Evolutionary conservation across 1,284 basidiomycete species (phyloP).

Genomic region (Fistulina hepatica): DNA sequence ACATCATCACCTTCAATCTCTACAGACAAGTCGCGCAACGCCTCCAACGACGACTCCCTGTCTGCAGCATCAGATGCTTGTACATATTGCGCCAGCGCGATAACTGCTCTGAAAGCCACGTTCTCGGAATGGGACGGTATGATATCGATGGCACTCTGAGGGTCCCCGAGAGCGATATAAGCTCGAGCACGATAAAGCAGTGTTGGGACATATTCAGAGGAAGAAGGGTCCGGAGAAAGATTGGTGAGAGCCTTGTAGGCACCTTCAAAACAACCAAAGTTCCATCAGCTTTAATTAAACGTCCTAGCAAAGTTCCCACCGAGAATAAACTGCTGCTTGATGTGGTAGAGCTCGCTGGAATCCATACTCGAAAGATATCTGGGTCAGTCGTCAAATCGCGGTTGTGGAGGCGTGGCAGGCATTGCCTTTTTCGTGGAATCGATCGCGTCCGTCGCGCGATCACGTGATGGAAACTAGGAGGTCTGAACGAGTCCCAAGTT

Average conservation of each 20-base stretch:
- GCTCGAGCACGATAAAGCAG: slow-evolving; percentile 79
- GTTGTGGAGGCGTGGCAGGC: neutral
- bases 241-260: slow-evolving; percentile 54
- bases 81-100: slow-evolving; percentile 61
- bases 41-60: slow-evolving; percentile 60
- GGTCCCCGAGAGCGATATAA: slow-evolving; percentile 64
- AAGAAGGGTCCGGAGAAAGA: slow-evolving; percentile 46
- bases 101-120: slow-evolving; percentile 59
- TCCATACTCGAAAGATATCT: slow-evolving; percentile 49
- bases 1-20: slow-evolving; percentile 75
- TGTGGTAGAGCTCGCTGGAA: slow-evolving; percentile 71
- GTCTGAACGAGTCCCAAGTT: too few species aligned
- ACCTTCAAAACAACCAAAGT: slow-evolving; percentile 29
- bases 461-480: too few species aligned
- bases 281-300: slow-evolving; percentile 3
- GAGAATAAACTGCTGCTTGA: slow-evolving; percentile 79
- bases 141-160: slow-evolving; percentile 42
- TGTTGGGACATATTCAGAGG: slow-evolving; percentile 51
- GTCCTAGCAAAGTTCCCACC: slow-evolving; percentile 30
- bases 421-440: neutral
- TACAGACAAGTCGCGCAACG: slow-evolving; percentile 74
- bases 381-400: too few species aligned
- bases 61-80: slow-evolving; percentile 34
- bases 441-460: slow-evolving; percentile 4
- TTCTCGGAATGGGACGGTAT: slow-evolving; percentile 51